Evolutionary conservation across 2,329 filamentous ascomycete species (phyloP), one percentile per base, ranked within the genome.

Genomic region (Pleomassaria siparia): DNA sequence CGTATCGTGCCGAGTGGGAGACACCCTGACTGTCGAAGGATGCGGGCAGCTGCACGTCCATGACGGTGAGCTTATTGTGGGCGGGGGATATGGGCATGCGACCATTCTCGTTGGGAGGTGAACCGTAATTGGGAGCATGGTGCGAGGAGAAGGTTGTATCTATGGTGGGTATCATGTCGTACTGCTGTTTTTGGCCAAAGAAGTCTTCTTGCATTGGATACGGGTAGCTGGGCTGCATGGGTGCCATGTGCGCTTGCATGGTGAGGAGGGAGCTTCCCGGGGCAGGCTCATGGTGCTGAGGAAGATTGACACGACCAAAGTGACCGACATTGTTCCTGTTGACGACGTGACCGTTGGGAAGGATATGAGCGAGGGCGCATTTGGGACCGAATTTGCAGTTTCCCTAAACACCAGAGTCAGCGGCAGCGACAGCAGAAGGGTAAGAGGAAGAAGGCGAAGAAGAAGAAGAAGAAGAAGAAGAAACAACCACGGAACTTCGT

Each of bases 301-400:
- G 72, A 56, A 82, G 82, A 46, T 87, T 84, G 64, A 85, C 85
- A 60, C 87, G 80, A 59, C 88, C 85, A 79, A 86, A 76, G 77
- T 84, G 70, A 69, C 78, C 66, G 51, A 74, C 66, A 47, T 63
- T 62, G 51, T 74, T 76, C 80, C 88, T 75, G 73, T 96, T 96
- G 68, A 97, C 89, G 67, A 92, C 84, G 62, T 90, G 86, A 50
- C 94, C 94, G 72, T 97, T 91, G 59, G 91, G 91, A 40, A 96
- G 85, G 64, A 97, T 88, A 73, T 99, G 94, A 56, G 95, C 89
- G 67, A 97, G 89, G 66, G 92, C 92, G 78, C 94, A 99, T 74
- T 97, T 97, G 55, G 90, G 88, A 53, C 94, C 94, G 71, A 97
- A 99, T 73, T 97, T 97, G 84, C 94, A 99, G 74, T 96, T 96